Percentiles rank a stretch among this genome's conserved stretches.
Conservation (phyloP, 805 yeast species). For the Wickerhamiella hasegawae region DNA sequence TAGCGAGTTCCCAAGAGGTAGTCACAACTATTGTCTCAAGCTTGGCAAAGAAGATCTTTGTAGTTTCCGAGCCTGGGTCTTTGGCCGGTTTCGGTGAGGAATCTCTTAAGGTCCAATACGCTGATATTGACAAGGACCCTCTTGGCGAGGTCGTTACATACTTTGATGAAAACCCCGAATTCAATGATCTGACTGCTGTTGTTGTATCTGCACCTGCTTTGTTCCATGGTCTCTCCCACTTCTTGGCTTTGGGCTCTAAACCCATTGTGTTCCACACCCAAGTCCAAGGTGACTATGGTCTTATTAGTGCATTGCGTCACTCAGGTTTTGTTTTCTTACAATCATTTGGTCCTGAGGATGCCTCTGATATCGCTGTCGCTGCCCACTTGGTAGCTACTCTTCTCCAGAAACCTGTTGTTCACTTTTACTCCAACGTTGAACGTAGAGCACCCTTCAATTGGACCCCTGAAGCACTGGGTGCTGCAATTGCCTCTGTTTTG, state of each 20-base stretch:
- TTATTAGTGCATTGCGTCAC: slow-evolving; percentile 59
- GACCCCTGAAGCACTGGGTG: slow-evolving; percentile 13
- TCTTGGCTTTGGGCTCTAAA: slow-evolving; percentile 5
- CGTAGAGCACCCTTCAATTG: slow-evolving; percentile 12
- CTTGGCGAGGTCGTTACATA: too few relatives aligned
- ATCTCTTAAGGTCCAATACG: too few relatives aligned
- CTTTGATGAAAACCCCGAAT: too few relatives aligned
- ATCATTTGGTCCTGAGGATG: slow-evolving; percentile 43
- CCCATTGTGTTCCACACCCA: slow-evolving; percentile 14
- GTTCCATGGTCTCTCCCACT: slow-evolving; percentile 13
- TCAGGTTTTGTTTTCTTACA: slow-evolving; percentile 46
- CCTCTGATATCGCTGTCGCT: slow-evolving; percentile 36
- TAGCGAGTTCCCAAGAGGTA: too few relatives aligned
- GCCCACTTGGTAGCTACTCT: slow-evolving; percentile 41
- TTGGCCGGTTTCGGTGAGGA: too few relatives aligned
- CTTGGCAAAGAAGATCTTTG: too few relatives aligned
- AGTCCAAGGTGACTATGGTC: slow-evolving; percentile 42
- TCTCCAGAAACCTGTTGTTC: slow-evolving; percentile 44
- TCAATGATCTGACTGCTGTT: slow-evolving; percentile 9
- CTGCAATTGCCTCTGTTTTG: slow-evolving; percentile 5
- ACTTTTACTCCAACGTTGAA: slow-evolving; percentile 33
- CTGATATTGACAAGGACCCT: too few relatives aligned
- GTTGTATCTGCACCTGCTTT: slow-evolving; percentile 9
- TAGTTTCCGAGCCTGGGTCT: too few relatives aligned
- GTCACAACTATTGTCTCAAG: too few relatives aligned